Base-by-base conservation (phyloP, 2,329 filamentous ascomycete genomes). In the Lasiodiplodia theobromae region DNA sequence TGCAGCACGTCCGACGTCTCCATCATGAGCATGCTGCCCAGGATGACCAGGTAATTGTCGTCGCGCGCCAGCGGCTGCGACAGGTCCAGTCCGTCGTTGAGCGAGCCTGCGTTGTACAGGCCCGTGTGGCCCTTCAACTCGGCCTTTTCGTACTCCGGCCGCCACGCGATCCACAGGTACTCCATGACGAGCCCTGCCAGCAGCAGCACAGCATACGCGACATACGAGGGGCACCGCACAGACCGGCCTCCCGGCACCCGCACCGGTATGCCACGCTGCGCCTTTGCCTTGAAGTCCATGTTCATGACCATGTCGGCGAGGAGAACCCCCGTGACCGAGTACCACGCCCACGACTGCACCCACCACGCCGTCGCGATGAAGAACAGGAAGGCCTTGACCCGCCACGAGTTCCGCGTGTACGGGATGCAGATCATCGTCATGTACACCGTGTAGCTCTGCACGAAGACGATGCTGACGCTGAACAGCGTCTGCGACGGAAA, bases 291-390 rank as follows among this genome's bases (percentile, higher is more conserved):
- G 65, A 83, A 79, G 56, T 80, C 73, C 77, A 82, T 82, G 70
- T 82, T 81, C 66, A 80, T 73, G 16, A 81, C 77, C 18, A 78
- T 74, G 66, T 84, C 82, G 6, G 80, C 77, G 31, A 84, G 71
- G 7, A 97, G 74, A 0, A 84, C 75, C 5, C 80, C 81, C 1
- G 80, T 79, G 51, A 83, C 77, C 18, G 80, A 79, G 70, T 81
- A 84, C 82, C 81, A 84, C 0, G 82, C 82, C 80, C 82, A 84
- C 11, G 77, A 80, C 71, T 83, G 80, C 6, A 82, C 80, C 82
- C 82, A 84, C 76, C 80, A 84, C 1, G 82, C 82, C 3, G 80
- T 79, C 37, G 80, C 52, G 67, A 83, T 77, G 74, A 84, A 83
- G 25, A 74, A 69, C n/a, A 78, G 60, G 31, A 79, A 72, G 2